Base-by-base conservation (phyloP, 2,329 filamentous ascomycete species). In the Huntiella moniliformis region DNA sequence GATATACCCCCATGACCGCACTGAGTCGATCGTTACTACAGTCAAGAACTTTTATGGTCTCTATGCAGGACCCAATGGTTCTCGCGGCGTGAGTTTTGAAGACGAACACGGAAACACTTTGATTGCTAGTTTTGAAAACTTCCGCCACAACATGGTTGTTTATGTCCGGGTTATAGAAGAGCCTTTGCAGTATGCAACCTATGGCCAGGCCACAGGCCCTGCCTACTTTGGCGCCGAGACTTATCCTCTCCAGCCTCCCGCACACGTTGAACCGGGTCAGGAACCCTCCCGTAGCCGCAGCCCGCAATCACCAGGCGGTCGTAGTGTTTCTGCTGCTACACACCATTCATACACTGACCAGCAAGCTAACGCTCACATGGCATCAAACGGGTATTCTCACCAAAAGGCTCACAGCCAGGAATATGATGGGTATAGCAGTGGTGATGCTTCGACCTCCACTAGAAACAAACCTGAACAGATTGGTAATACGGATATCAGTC, bases 41-140 rank as follows among this genome's bases (percentile, higher is more conserved):
- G 88, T 96, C 58, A 96, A 94, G 72, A 96, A 95, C 68, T 96
- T 96, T 66, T 96, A 94, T 60, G 91, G 91, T 51, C 73, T 98
- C 54, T 95, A 95, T 61, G 83, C 88, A 53, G 78, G 74, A 51
- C 68, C 70, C 33, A 64, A 64, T 51, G 73, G 75, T 54, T 76
- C 75, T 54, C 79, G 79, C 59, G 87, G 91, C 53, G 81, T 98
- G 57, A 93, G 85, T 64, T 96, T 98, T 57, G 88, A 96, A 64
- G 88, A 96, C 61, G 76, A 83, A 52, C 69, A 81, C 56, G 85
- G 84, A 56, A 88, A 82, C 57, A 93, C 82, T 51, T 75, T 98
- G 57, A 96, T 98, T 62, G 86, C 88, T 52, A 77, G 85, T 50
- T 95, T 94, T 61, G 88, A 96, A 63, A 98, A 98, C 67, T 86